Conservation (phyloP, 306 rosid species). For the Cucurbita moschata region DNA sequence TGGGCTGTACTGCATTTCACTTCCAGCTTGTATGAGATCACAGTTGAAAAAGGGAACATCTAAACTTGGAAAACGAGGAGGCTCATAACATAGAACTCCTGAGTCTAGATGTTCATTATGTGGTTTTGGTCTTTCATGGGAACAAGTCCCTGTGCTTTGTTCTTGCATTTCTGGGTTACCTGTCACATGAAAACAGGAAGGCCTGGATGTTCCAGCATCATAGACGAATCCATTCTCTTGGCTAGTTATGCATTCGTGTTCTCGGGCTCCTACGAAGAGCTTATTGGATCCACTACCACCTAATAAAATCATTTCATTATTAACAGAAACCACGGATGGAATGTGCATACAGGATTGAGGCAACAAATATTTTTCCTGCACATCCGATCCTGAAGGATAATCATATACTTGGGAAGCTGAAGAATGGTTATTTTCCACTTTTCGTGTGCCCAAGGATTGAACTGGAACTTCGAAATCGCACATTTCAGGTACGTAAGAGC, state of each 20-base stretch:
- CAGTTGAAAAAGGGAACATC: conserved; percentile 93
- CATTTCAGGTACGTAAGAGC: conserved; percentile 20
- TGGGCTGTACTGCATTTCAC: conserved; percentile 89
- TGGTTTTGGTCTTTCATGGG: conserved; percentile 21
- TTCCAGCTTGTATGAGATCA: conserved; percentile 72
- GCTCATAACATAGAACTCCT: conserved; percentile 73
- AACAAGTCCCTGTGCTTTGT: conserved; percentile 21
- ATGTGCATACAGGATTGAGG: conserved; percentile 17
- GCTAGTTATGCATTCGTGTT: conserved; percentile 32
- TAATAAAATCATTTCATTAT: conserved; percentile 22
- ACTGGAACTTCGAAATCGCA: conserved; percentile 29
- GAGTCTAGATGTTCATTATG: conserved; percentile 37
- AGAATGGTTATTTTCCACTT: conserved; percentile 25
- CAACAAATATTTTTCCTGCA: conserved; percentile 19
- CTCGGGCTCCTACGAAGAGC: conserved; percentile 30
- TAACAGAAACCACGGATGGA: conserved; percentile 25
- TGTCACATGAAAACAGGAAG: conserved; percentile 28
- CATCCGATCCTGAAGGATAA: conserved; percentile 26
- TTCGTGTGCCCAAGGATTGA: conserved; percentile 23
- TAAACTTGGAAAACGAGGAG: conserved; percentile 88
- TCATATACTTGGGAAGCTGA: conserved; percentile 15
- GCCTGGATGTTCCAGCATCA: conserved; percentile 29
- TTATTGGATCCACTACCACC: conserved; percentile 23
- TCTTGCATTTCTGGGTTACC: conserved; percentile 31
- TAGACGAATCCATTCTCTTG: conserved; percentile 27